A percentile compares a stretch with the other conserved stretches of the same genome.
Evolutionary conservation across 2,329 filamentous ascomycete genomes (phyloP).

Genomic region (Fusarium annulatum): DNA sequence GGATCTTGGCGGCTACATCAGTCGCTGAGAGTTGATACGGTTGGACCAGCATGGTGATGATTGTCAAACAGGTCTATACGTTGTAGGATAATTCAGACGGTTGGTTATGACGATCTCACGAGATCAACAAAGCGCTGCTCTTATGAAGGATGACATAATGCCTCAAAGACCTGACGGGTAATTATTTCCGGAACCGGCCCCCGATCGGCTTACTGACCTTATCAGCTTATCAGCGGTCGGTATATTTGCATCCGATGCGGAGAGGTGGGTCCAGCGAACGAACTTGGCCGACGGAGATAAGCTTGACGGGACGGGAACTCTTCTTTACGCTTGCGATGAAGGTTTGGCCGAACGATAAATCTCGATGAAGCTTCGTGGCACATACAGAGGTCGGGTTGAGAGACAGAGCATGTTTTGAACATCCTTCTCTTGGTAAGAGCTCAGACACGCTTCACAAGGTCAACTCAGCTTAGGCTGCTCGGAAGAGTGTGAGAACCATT

Average conservation of each 20-base stretch:
- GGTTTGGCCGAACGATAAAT: not conserved
- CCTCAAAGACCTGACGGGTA: not conserved
- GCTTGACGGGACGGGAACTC: not conserved
- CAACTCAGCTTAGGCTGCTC: not conserved
- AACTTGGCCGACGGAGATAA: not conserved
- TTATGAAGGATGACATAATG: constrained; percentile 7
- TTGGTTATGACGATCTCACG: not conserved
- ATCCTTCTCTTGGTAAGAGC: rapidly evolving
- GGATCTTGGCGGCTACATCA: not conserved
- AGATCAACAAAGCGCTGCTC: not conserved
- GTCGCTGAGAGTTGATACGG: constrained; percentile 7
- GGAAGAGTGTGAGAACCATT: not conserved
- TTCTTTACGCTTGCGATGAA: not conserved
- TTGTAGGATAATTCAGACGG: rapidly evolving
- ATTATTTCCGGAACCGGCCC: not conserved
- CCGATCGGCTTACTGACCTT: not conserved
- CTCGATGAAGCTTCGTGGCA: not conserved
- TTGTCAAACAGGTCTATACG: no score
- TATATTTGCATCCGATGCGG: not conserved
- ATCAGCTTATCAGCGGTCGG: not conserved
- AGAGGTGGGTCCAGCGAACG: not conserved
- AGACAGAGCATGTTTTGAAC: not conserved
- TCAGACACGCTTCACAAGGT: not conserved
- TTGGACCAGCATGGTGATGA: not conserved
- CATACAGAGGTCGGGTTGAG: rapidly evolving